phyloP scores from a whole-genome alignment of 2,329 filamentous ascomycete genomes.

The Cryphonectria naterciae region DNA sequence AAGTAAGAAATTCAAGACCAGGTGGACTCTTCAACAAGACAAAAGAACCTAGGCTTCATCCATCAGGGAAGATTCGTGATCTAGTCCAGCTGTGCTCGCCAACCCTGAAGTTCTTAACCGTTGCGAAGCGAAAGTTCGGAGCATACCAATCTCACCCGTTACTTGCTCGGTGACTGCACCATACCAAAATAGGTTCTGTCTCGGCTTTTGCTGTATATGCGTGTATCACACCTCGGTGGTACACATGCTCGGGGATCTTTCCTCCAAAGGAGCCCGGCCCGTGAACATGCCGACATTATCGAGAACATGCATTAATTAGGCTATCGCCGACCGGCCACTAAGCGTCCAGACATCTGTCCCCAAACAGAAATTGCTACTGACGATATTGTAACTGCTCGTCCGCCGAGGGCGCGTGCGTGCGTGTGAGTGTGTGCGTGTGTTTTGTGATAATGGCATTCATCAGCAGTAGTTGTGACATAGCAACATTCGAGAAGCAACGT shows the following conservation, averaged over 20 bases:
- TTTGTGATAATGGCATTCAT: not conserved
- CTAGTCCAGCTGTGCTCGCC: not conserved
- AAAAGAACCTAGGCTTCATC: not conserved
- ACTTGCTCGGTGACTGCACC: not conserved
- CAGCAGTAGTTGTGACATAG: constrained; percentile 43
- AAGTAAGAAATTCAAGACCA: not conserved
- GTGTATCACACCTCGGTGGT: not conserved
- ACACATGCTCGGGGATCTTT: not conserved
- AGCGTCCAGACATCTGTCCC: not conserved
- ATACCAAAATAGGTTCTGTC: not conserved
- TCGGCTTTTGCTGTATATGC: not conserved
- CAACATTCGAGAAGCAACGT: constrained; percentile 33
- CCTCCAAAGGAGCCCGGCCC: not conserved
- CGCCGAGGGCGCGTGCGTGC: not conserved
- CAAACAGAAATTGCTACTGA: not conserved
- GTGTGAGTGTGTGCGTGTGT: not conserved
- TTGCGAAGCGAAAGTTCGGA: not conserved
- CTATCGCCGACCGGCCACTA: not conserved
- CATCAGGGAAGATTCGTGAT: not conserved
- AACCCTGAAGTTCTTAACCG: not conserved
- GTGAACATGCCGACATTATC: not conserved
- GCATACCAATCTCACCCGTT: not conserved
- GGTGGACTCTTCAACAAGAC: too few species aligned
- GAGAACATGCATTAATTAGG: not conserved
- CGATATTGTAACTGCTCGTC: not conserved